A percentile compares a stretch with the other conserved stretches of the same genome.
Conservation (phyloP, 169 alveolate species). For the Besnoitia besnoiti region DNA sequence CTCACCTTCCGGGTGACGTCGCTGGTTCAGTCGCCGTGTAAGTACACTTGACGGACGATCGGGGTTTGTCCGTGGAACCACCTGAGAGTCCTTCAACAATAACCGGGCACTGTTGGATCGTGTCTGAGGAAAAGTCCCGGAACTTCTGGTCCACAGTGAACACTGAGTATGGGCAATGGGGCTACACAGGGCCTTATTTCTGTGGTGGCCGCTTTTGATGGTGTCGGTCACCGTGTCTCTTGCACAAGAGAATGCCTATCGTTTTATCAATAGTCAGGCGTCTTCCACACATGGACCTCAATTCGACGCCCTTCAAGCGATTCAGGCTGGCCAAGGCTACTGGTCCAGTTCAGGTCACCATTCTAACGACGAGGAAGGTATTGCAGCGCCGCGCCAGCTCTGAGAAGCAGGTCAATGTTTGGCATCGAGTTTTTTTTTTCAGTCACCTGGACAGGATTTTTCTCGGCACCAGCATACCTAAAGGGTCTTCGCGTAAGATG, state of each 20-base stretch:
- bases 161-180: not conserved
- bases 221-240: not conserved
- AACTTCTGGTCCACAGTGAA: not conserved
- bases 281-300: slow-evolving; percentile 64
- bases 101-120: slow-evolving; percentile 24
- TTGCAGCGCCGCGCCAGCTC: not conserved
- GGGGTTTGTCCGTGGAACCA: not conserved
- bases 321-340: slow-evolving; percentile 68
- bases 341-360: slow-evolving; percentile 72
- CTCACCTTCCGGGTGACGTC: not conserved
- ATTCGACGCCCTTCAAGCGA: slow-evolving; percentile 66
- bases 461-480: slow-evolving; percentile 49
- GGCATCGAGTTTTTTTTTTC: not conserved
- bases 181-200: not conserved
- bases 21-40: not conserved
- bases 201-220: not conserved
- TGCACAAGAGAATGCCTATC: slow-evolving; percentile 37
- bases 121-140: not conserved
- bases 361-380: slow-evolving; percentile 67
- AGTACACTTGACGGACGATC: not conserved
- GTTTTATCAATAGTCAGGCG: slow-evolving; percentile 54
- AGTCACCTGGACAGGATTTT: slow-evolving; percentile 67
- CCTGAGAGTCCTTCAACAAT: not conserved
- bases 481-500: slow-evolving; percentile 58
- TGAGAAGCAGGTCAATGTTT: not conserved